A percentile compares a stretch with the other conserved stretches of the same genome.
These are phyloP conservation scores for Wickerhamiella azyma DNA, from an alignment of 805 yeast species.

Conservation along the genomic window DNA sequence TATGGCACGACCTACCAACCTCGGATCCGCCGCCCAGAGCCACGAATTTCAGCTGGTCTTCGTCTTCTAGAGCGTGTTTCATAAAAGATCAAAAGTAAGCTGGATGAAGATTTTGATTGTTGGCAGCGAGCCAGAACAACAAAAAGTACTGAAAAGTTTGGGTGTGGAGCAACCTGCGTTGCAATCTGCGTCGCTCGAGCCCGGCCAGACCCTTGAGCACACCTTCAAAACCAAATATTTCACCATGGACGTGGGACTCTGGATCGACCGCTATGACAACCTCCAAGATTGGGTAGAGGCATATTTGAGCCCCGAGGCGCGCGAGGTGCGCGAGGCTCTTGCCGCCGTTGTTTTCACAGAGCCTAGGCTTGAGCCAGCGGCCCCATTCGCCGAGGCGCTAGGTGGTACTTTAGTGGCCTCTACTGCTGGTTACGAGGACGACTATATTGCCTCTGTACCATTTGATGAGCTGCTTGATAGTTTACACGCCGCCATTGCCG, in stretches of 20 bases:
- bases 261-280: constrained; percentile 26
- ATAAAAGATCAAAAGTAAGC: constrained; percentile 1
- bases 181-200: constrained; percentile 5
- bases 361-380: not conserved
- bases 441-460: constrained; percentile 8
- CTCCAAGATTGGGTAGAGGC: constrained; percentile 22
- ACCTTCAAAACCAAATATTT: constrained; percentile 25
- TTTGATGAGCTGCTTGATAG: constrained; percentile 3
- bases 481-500: constrained; percentile 2
- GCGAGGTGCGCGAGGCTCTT: constrained; percentile 27
- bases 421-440: constrained; percentile 3
- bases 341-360: constrained; percentile 23
- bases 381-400: constrained; percentile 14
- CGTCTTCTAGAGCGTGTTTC: constrained; percentile 14
- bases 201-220: constrained; percentile 14
- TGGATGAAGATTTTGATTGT: constrained; percentile 22
- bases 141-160: not conserved
- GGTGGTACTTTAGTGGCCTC: constrained; percentile 10
- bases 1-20: constrained; percentile 93
- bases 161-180: not conserved
- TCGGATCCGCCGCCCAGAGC: constrained; percentile 98
- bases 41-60: constrained; percentile 48
- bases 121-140: constrained; percentile 16
- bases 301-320: constrained; percentile 25
- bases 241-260: constrained; percentile 23